A percentile compares a stretch with the other conserved stretches of the same genome.
Conservation (phyloP, 441 rosid species). For the Gossypium schwendimanii region DNA sequence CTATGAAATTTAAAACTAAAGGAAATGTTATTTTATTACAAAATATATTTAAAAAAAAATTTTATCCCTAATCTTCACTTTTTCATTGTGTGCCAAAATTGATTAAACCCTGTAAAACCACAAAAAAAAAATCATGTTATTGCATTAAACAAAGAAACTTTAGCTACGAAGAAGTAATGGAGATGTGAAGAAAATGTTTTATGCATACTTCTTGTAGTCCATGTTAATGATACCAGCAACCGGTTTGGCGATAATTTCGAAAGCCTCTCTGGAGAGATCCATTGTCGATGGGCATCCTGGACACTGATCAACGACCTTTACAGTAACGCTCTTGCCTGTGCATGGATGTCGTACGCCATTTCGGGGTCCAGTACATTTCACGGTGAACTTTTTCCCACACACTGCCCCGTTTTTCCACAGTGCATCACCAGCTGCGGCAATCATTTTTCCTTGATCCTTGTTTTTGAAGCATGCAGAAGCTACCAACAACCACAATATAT, state of each 20-base stretch:
- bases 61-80: background rate
- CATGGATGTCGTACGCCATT: slow-evolving; percentile 22
- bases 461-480: slow-evolving; percentile 19
- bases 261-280: background rate
- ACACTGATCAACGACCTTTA: slow-evolving; percentile 21
- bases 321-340: slow-evolving; percentile 17
- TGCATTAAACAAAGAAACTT: background rate
- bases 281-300: slow-evolving; percentile 10
- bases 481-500: background rate
- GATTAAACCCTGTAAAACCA: background rate
- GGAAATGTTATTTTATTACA: background rate
- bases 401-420: slow-evolving; percentile 23
- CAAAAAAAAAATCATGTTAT: background rate
- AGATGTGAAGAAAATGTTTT: background rate
- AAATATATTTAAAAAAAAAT: background rate
- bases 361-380: slow-evolving; percentile 17
- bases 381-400: slow-evolving; percentile 23
- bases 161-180: background rate
- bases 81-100: background rate
- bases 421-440: slow-evolving; percentile 22
- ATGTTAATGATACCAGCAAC: too few species aligned
- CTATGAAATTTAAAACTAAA: background rate
- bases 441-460: background rate
- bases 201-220: too few species aligned
- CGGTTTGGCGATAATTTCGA: too few species aligned